Evolutionary conservation across 768 basidiomycete genomes (phyloP).

Genomic region (Amylocystis lapponica): DNA sequence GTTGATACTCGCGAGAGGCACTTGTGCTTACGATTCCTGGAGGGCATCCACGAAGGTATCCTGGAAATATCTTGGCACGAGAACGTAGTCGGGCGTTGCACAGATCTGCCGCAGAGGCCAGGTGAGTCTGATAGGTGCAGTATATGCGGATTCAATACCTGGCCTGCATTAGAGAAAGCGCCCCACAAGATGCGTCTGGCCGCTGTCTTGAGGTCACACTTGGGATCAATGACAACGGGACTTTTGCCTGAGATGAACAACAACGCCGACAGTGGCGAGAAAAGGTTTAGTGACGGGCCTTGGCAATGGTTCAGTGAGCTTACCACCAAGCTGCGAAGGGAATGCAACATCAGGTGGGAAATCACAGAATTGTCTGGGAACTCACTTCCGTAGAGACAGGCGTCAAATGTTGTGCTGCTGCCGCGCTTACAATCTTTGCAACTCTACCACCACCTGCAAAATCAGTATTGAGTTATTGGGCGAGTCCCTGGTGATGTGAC

Average conservation of each 20-base stretch:
- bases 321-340: conserved; percentile 46
- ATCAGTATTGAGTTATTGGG: conserved; percentile 61
- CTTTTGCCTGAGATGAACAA: conserved; percentile 62
- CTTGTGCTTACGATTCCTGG: conserved; percentile 34
- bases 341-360: not conserved
- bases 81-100: conserved; percentile 51
- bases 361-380: not conserved
- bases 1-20: conserved; percentile 18
- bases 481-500: no score
- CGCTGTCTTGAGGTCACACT: conserved; percentile 52
- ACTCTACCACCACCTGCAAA: conserved; percentile 11
- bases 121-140: not conserved
- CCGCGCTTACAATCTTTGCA: conserved; percentile 49
- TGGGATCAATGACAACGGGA: conserved; percentile 63
- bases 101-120: conserved; percentile 46
- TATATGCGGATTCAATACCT: conserved; percentile 18
- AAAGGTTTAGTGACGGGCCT: no score
- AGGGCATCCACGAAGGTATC: conserved; percentile 36
- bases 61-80: conserved; percentile 38
- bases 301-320: no score
- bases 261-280: no score
- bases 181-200: conserved; percentile 80
- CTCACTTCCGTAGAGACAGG: conserved; percentile 53
- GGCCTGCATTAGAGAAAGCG: conserved; percentile 68
- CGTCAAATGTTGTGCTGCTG: conserved; percentile 72